Percentiles rank a stretch among this genome's conserved stretches.
These are phyloP conservation scores for Diversispora eburnea DNA, from an alignment of 192 early-diverging fungal genomes.

Conservation along the genomic window DNA sequence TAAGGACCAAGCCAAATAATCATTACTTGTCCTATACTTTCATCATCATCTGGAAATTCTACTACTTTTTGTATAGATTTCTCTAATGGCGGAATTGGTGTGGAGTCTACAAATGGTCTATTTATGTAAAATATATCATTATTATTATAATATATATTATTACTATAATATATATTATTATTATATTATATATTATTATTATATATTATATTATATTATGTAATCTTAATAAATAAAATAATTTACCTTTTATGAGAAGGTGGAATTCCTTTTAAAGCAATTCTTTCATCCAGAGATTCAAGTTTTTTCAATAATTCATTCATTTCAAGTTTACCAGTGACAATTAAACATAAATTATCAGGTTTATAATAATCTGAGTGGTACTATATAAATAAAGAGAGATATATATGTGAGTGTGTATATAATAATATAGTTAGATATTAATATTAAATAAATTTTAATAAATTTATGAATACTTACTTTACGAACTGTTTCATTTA, in stretches of 20 bases:
- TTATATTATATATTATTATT: neutral
- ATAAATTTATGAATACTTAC: conserved; percentile 1
- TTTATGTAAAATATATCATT: neutral
- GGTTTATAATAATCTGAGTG: conserved; percentile 59
- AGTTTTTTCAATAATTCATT: conserved; percentile 42
- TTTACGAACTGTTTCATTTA: conserved; percentile 11
- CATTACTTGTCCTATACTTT: conserved; percentile 53
- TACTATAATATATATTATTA: neutral
- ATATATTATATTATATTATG: neutral
- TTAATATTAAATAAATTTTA: neutral
- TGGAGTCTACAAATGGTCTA: conserved; percentile 57
- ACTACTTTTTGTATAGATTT: conserved; percentile 46
- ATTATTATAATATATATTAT: neutral
- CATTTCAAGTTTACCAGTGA: conserved; percentile 51
- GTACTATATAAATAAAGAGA: conserved; percentile 32
- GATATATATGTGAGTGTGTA: too few relatives aligned
- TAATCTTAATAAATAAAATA: too few relatives aligned
- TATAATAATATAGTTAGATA: conserved; percentile 18
- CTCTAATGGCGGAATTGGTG: conserved; percentile 40
- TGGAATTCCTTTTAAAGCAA: conserved; percentile 47
- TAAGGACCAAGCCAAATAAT: conserved; percentile 55
- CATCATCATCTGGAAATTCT: conserved; percentile 59
- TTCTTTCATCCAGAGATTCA: conserved; percentile 49
- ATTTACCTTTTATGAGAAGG: conserved; percentile 47
- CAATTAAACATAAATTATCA: conserved; percentile 57